Conservation (phyloP, 176 grass and related monocot species). For the Eragrostis nindensis region DNA sequence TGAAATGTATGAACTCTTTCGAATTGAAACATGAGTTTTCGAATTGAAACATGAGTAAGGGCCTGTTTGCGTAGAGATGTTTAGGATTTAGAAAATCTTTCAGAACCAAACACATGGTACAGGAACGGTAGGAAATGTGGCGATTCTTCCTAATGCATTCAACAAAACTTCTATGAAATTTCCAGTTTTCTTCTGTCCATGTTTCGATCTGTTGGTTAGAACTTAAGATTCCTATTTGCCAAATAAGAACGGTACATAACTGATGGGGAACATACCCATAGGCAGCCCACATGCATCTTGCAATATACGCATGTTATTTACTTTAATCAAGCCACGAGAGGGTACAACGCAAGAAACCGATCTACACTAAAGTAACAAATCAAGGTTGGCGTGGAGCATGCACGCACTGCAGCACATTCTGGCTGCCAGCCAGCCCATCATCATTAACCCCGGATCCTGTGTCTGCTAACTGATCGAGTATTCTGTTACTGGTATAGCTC, state of each 20-base stretch:
- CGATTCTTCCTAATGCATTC: too few relatives aligned
- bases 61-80: too few relatives aligned
- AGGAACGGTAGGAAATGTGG: too few relatives aligned
- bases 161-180: too few relatives aligned
- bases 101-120: too few relatives aligned
- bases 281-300: conserved; percentile 34
- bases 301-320: conserved; percentile 32
- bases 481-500: conserved; percentile 8
- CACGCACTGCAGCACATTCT: conserved; percentile 27
- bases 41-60: too few relatives aligned
- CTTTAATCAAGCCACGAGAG: conserved; percentile 22
- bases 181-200: too few relatives aligned
- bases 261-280: neutral
- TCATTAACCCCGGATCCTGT: conserved; percentile 22
- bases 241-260: neutral
- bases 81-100: too few relatives aligned
- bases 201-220: neutral
- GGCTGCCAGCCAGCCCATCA: conserved; percentile 21
- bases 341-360: conserved; percentile 16
- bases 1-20: neutral
- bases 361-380: conserved; percentile 29
- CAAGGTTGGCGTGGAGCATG: conserved; percentile 22
- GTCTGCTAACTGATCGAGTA: neutral
- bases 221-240: neutral
- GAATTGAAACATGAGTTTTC: too few relatives aligned